Evolutionary conservation across 2,329 filamentous ascomycete genomes (phyloP), one percentile per base, ranked within the genome.

Genomic region (Pestalotiopsis sp.): DNA sequence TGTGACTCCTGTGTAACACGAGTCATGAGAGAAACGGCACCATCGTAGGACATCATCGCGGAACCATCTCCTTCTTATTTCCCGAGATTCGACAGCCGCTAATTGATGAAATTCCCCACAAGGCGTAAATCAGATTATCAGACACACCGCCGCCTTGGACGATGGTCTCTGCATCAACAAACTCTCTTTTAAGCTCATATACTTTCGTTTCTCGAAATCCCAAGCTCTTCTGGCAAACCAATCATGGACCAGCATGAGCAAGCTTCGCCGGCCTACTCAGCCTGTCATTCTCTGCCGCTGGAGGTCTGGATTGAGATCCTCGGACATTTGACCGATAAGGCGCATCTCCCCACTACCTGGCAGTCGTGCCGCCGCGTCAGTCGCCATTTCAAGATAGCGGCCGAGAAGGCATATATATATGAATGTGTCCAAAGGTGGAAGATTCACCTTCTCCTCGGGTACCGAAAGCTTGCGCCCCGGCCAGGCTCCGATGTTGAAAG

Each of bases 301-400:
- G 60, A 63, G 20, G 13, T 63, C 38, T 63, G 60, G 60, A 63
- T 63, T 26, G 60, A 63, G 38, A 63, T 63, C 4, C 60, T 63
- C 39, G 40, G 60, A 11, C 48, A 63, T 20, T 39, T 63, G 11
- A 63, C 39, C 7, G 60, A 63, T 20, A 63, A 63, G 60, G 40
- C 4, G 5, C 38, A 63, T 30, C 60, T 63, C 4, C 9, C 60
- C 4, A 63, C 60, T 13, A 22, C 60, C n/a, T 63, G 60, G 60
- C 60, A 44, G 26, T 44, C 60, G 1, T 63, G 60, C 13, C 60
- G 60, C 13, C 60, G 60, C 40, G 60, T 63, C 20, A 40, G 14
- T 13, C 60, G 22, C n/a, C 38, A 48, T 4, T 22, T 63, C n/a
- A 63, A 63, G 24, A 5, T 20, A 4, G 60, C 60, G 20, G 60